phyloP scores from a whole-genome alignment of 495 filamentous ascomycete species.

The Aspergillus indologenus region DNA sequence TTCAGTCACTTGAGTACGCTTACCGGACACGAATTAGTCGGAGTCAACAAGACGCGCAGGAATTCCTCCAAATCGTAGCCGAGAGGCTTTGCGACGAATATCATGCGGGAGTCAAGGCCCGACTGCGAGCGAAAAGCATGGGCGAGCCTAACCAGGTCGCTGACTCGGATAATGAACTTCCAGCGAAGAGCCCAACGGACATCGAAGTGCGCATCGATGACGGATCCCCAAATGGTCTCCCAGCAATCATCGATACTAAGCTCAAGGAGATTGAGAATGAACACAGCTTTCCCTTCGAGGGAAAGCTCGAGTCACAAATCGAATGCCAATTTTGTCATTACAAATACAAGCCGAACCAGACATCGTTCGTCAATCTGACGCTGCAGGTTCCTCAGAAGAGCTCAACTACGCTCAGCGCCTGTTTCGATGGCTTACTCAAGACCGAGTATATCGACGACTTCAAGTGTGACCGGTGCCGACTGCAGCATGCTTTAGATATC shows the following conservation, averaged over 20 bases:
- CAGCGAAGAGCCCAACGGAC: conserved; percentile 26
- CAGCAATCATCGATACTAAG: conserved; percentile 44
- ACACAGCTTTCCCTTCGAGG: conserved; percentile 82
- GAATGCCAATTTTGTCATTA: conserved; percentile 88
- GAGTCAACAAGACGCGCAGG: conserved; percentile 97
- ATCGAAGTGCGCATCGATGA: conserved; percentile 45
- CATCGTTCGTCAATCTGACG: conserved; percentile 87
- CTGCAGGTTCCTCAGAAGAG: conserved; percentile 82
- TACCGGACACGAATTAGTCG: conserved; percentile 88
- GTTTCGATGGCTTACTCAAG: conserved; percentile 92
- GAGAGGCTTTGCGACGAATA: conserved; percentile 93
- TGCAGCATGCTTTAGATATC: conserved; percentile 68
- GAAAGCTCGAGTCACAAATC: conserved; percentile 83
- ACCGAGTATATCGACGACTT: conserved; percentile 96
- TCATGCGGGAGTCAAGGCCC: conserved; percentile 72
- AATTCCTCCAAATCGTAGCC: conserved; percentile 90
- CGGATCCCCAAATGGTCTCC: conserved; percentile 36
- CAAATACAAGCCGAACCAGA: conserved; percentile 76
- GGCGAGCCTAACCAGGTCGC: conserved; percentile 17
- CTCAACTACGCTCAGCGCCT: conserved; percentile 63
- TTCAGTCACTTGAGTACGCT: conserved; percentile 74
- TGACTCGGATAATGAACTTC: conserved; percentile 15
- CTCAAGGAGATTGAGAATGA: conserved; percentile 52
- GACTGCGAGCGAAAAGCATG: conserved; percentile 39
- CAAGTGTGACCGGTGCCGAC: conserved; percentile 85